Conservation (phyloP, 441 rosid species). For the Pelargonium myrrhifolium region DNA sequence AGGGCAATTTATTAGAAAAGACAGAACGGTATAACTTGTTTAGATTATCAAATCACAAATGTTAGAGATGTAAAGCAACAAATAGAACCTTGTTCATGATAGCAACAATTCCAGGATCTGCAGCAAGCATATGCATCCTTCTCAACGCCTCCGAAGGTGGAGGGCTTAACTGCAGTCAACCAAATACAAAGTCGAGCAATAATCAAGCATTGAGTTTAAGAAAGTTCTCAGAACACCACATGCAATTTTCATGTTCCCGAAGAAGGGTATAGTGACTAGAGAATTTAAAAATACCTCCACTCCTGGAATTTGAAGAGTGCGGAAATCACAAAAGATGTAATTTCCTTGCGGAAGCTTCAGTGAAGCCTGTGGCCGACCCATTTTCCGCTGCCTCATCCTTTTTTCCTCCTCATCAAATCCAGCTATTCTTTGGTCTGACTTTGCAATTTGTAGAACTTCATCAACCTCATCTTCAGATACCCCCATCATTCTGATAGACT, state of each 20-base stretch:
- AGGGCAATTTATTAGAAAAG: constrained; percentile 12
- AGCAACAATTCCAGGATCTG: constrained; percentile 90
- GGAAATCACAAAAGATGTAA: constrained; percentile 71
- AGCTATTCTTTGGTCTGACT: constrained; percentile 55
- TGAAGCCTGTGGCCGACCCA: constrained; percentile 21
- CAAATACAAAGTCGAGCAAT: constrained; percentile 2
- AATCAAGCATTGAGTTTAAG: background rate
- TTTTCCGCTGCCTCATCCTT: constrained; percentile 50
- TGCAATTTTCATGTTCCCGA: background rate
- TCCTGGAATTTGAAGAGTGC: constrained; percentile 72
- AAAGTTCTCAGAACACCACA: background rate
- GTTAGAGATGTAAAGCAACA: background rate
- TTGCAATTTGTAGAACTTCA: constrained; percentile 44
- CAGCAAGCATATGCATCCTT: constrained; percentile 94
- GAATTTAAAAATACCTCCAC: constrained; percentile 39
- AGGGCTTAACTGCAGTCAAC: constrained; percentile 57
- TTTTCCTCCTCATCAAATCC: constrained; percentile 91
- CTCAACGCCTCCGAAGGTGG: constrained; percentile 77
- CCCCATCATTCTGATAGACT: constrained; percentile 87
- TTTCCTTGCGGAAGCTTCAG: constrained; percentile 70
- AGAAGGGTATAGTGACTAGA: constrained; percentile 1
- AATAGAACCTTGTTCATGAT: constrained; percentile 75
- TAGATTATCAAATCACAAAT: constrained; percentile 9
- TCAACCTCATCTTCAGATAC: constrained; percentile 62
- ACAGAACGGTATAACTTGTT: background rate